A percentile compares a stretch with the other conserved stretches of the same genome.
Evolutionary conservation across 1,284 basidiomycete species (phyloP).

Genomic region (Ganoderma lucidum): DNA sequence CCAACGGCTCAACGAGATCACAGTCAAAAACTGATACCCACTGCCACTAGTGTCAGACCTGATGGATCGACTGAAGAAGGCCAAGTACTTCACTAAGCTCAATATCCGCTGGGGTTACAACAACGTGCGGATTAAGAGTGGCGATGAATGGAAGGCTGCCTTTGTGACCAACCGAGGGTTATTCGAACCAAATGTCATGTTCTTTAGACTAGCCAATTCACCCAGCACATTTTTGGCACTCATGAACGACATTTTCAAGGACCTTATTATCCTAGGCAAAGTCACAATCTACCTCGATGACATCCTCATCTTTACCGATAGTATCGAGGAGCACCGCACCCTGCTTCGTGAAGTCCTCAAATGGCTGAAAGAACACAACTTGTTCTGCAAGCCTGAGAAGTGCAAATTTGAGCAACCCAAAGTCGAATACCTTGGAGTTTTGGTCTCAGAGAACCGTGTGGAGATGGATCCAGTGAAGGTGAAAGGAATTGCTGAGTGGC

Average conservation of each 20-base stretch:
- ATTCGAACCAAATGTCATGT: slow-evolving; percentile 10
- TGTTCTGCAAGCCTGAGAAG: neutral
- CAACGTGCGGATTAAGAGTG: slow-evolving; percentile 17
- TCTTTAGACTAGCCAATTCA: slow-evolving; percentile 14
- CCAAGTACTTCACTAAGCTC: slow-evolving; percentile 16
- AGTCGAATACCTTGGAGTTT: slow-evolving; percentile 20
- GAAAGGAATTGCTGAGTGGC: too few species aligned
- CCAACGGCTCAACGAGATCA: slow-evolving; percentile 31
- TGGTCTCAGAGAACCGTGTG: slow-evolving; percentile 15
- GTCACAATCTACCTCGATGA: slow-evolving; percentile 15
- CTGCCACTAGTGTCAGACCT: slow-evolving; percentile 12
- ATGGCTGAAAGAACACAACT: neutral
- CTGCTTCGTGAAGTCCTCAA: neutral
- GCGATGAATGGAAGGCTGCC: slow-evolving; percentile 8
- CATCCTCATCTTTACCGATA: slow-evolving; percentile 10
- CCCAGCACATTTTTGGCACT: slow-evolving; percentile 11
- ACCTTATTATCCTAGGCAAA: slow-evolving; percentile 4
- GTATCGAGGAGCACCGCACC: neutral
- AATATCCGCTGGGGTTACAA: slow-evolving; percentile 14
- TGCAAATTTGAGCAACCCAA: neutral
- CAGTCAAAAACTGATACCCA: slow-evolving; percentile 34
- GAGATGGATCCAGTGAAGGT: too few species aligned
- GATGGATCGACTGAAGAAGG: neutral
- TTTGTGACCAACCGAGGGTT: too few species aligned
- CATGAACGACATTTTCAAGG: slow-evolving; percentile 15